Base-by-base conservation (phyloP, 2,329 filamentous ascomycete species). In the Alternaria consortialis region DNA sequence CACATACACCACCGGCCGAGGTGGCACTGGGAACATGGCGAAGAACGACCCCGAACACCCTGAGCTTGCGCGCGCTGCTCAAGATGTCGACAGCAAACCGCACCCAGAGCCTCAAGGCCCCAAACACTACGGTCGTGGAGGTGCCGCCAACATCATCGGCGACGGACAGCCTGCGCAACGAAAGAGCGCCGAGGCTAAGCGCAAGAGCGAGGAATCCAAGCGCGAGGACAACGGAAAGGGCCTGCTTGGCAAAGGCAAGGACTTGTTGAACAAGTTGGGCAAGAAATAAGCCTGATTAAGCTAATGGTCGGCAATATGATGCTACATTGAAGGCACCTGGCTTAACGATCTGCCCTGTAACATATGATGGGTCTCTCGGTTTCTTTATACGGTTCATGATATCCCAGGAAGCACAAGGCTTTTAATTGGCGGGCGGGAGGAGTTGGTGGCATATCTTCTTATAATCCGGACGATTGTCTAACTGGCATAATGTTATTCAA, bases 1-100 rank as follows among this genome's bases (percentile, higher is more conserved):
- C n/a, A 84, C 92, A 67, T 93, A 94, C 75, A 97, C 94, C 20
- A 97, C 94, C 3, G 94, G 94, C 58, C 91, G 94, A 53, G 94
- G 94, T 57, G 94, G 94, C 63, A 89, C 87, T 5, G 93, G 93
- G 62, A 97, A 97, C 83, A 97, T 97, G 90, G 88, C 91, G 48
- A 89, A 90, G 75, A 88, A 87, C 64, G 90, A 95, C 70, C 88
- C 90, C 4, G 81, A 84, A 42, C 88, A 82, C 64, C 85, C 87
- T 8, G 84, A 86, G 64, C 75, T 92, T 75, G 92, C 94, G 36
- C 90, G 94, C 65, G 84, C 88, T 56, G 89, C 89, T 42, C 94
- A 98, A 79, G 94, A 97, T 72, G 92, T 97, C 62, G 88, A 90
- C 61, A 87, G 88, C 6, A 69, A 72, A 9, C 67, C 66, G 2